Base-by-base conservation (phyloP, 2,329 filamentous ascomycete genomes). In the Kalmusia sp. region DNA sequence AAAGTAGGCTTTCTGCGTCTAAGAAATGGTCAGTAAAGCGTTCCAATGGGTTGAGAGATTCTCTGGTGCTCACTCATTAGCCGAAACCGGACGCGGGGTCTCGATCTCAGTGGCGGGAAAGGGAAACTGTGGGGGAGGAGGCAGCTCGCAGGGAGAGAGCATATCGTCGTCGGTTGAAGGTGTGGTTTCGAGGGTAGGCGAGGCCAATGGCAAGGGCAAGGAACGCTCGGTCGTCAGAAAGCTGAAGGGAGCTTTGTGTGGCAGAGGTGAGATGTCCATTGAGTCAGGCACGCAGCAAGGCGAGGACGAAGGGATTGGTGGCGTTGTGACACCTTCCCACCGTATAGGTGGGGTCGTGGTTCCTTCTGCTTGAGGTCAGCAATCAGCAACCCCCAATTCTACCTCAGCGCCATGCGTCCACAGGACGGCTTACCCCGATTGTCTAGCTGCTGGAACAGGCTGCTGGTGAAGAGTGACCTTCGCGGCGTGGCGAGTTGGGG, bases 241-340 rank as follows among this genome's bases (percentile, higher is more conserved):
- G 74, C 76, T 82, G 68, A 86, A 92, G 11, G 89, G 83, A 25
- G 84, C 80, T 80, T 96, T 97, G 80, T 96, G 92, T 38, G 55
- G 93, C 34, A 98, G 78, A 33, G 95, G 93, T 38, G 93, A 97
- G 74, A 97, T 87, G 69, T 98, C 93, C 92, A 98, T 96, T 51
- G 86, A 82, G 73, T 96, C 92, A 55, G 85, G 83, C 49, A 82
- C 76, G 30, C 84, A 83, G 50, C 85, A 86, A 6, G 93, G 92
- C 38, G 93, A 96, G 6, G 93, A 97, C 1, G 91, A 90, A 19
- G 87, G 87, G 47, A 96, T 81, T 37, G 92, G 91, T 54, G 95
- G 92, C 31, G 93, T 96, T 30, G 89, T 96, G 65, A 91, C 85
- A 67, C 84, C 85, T 72, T 91, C 91, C 72, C 72, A 72, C 57